A percentile compares a stretch with the other conserved stretches of the same genome.
These are phyloP conservation scores for Cryphonectria nitschkei DNA, from an alignment of 2,329 filamentous ascomycete genomes.

Conservation along the genomic window DNA sequence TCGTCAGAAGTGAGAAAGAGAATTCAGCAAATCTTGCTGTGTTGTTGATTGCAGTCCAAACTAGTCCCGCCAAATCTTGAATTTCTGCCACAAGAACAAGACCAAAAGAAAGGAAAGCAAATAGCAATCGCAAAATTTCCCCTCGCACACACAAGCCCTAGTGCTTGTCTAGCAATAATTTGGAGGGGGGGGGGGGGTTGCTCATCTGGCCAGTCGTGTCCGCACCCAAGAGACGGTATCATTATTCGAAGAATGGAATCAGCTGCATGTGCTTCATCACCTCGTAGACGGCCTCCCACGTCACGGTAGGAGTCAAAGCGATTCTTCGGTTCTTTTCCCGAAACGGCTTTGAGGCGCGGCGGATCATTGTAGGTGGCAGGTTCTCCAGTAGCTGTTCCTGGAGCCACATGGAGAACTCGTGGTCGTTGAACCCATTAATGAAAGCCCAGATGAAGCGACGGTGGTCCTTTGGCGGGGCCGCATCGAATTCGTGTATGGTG, in stretches of 20 bases:
- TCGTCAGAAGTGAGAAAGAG: neutral
- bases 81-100: too few species aligned
- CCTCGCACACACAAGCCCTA: neutral
- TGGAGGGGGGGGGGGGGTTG: neutral
- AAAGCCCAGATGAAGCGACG: conserved; percentile 33
- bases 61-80: neutral
- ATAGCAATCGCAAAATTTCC: neutral
- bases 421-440: conserved; percentile 31
- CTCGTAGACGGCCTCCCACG: conserved; percentile 15
- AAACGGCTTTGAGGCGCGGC: neutral
- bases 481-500: conserved; percentile 27
- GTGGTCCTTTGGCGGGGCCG: conserved; percentile 4
- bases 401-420: conserved; percentile 29
- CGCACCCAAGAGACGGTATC: neutral
- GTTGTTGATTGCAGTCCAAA: neutral
- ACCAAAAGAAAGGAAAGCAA: neutral
- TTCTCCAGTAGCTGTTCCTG: conserved; percentile 31
- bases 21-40: neutral
- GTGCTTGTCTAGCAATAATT: too few species aligned
- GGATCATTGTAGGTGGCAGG: conserved; percentile 22
- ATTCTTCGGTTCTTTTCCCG: neutral
- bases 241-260: neutral
- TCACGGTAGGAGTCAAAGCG: neutral
- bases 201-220: neutral
- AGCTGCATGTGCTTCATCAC: neutral